These are phyloP conservation scores for Marsdenia floribunda DNA, from an alignment of 257 asterid species.

Conservation along the genomic window DNA sequence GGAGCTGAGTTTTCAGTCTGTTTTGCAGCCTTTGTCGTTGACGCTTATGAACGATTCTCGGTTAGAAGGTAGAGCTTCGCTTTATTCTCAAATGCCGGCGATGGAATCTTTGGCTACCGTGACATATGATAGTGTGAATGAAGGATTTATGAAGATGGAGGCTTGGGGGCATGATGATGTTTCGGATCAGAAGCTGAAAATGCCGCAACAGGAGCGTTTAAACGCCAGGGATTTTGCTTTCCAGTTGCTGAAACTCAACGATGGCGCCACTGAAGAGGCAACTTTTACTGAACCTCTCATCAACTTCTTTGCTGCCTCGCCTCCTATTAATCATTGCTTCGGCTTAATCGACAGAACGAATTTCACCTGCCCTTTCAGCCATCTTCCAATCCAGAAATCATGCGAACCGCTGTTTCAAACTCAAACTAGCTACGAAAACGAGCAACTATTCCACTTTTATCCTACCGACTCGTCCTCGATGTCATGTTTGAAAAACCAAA, in stretches of 20 bases:
- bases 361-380: not conserved
- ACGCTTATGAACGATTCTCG: not conserved
- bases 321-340: not conserved
- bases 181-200: conserved; percentile 9
- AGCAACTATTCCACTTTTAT: not conserved
- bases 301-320: conserved; percentile 4
- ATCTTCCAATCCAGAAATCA: not conserved
- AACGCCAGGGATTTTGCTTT: conserved; percentile 13
- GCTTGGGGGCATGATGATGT: not conserved
- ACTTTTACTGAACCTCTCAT: conserved; percentile 16
- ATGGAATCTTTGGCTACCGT: not conserved
- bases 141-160: conserved; percentile 4
- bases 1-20: conserved; percentile 44
- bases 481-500: not conserved
- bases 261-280: conserved; percentile 1
- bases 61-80: not conserved
- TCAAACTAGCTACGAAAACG: not conserved
- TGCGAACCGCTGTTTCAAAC: not conserved
- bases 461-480: not conserved
- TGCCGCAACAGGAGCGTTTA: conserved; percentile 25
- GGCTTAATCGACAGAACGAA: not conserved
- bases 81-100: conserved; percentile 17
- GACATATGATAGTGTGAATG: not conserved
- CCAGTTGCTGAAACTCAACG: conserved; percentile 14
- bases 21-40: conserved; percentile 17